These are phyloP conservation scores for Blastobotrys arbuscula DNA, from an alignment of 1,139 yeast species.

Conservation along the genomic window DNA sequence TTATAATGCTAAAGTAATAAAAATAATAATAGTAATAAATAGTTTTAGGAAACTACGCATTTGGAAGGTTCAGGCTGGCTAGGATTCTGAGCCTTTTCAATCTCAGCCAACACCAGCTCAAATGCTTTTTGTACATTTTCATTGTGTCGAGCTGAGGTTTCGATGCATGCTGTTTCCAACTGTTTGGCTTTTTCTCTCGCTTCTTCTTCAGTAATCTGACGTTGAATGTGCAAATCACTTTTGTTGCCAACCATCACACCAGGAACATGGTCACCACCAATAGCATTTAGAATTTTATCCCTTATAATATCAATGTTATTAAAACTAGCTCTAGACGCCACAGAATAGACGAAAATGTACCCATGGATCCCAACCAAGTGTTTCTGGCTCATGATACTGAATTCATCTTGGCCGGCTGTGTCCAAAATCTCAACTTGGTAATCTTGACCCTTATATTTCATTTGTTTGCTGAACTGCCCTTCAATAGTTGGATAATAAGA, in stretches of 20 bases:
- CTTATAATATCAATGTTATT: constrained; percentile 71
- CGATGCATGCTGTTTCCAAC: constrained; percentile 62
- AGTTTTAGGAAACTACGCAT: constrained; percentile 6
- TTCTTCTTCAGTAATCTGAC: constrained; percentile 58
- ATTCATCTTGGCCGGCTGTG: constrained; percentile 87
- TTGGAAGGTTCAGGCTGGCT: constrained; percentile 12
- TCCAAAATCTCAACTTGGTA: constrained; percentile 70
- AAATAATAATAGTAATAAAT: background rate
- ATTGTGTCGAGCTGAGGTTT: constrained; percentile 73
- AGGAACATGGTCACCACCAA: constrained; percentile 40
- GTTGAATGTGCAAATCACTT: constrained; percentile 44
- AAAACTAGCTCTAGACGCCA: constrained; percentile 72
- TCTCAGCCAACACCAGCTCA: constrained; percentile 59
- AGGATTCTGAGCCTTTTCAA: constrained; percentile 42
- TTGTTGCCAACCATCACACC: constrained; percentile 83
- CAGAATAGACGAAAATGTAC: constrained; percentile 73
- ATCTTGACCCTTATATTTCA: constrained; percentile 66
- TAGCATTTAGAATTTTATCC: constrained; percentile 72
- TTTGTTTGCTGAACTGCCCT: constrained; percentile 71
- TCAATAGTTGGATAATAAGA: constrained; percentile 89
- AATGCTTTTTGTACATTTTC: constrained; percentile 58
- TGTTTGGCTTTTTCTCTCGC: constrained; percentile 59
- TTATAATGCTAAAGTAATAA: background rate
- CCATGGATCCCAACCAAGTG: constrained; percentile 82
- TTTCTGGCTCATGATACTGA: constrained; percentile 72